phyloP scores from a whole-genome alignment of 2,329 filamentous ascomycete genomes.

The Colletotrichum chrysophilum region DNA sequence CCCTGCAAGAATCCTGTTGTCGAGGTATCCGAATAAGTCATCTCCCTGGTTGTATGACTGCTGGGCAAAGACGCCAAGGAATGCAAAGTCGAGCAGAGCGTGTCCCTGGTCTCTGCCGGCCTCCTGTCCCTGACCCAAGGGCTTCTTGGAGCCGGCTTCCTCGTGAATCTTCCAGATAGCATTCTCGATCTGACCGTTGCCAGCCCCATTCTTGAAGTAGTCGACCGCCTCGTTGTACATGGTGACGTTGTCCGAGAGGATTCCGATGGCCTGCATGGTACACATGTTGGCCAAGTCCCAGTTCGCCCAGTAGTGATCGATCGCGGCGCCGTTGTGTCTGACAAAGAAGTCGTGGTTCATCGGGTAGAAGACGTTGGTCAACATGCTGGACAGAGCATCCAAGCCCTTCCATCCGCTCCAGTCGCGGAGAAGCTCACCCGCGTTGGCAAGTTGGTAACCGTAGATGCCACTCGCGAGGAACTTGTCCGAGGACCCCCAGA shows the following conservation, averaged over 20 bases:
- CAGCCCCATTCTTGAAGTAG: constrained; percentile 43
- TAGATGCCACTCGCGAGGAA: constrained; percentile 47
- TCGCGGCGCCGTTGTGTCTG: constrained; percentile 37
- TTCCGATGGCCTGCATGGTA: constrained; percentile 43
- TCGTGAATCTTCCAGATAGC: constrained; percentile 34
- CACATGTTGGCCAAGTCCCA: constrained; percentile 52
- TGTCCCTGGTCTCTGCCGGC: constrained; percentile 52
- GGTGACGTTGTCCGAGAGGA: constrained; percentile 46
- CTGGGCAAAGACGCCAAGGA: constrained; percentile 45
- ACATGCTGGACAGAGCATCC: constrained; percentile 31
- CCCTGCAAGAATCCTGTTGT: constrained; percentile 40
- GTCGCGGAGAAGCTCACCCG: constrained; percentile 44
- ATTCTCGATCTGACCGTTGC: constrained; percentile 40
- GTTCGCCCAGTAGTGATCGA: constrained; percentile 45
- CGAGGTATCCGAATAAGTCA: constrained; percentile 39
- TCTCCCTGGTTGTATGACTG: constrained; percentile 47
- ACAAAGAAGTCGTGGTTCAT: constrained; percentile 42
- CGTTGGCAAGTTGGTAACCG: constrained; percentile 52
- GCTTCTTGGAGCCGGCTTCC: constrained; percentile 31
- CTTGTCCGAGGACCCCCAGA: constrained; percentile 39
- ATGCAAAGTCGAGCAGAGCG: constrained; percentile 40
- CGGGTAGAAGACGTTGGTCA: constrained; percentile 40
- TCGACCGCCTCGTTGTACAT: constrained; percentile 41
- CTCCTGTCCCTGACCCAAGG: constrained; percentile 43
- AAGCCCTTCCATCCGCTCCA: constrained; percentile 36